Conservation (phyloP, 805 yeast species). For the Lipomyces anomalus region DNA sequence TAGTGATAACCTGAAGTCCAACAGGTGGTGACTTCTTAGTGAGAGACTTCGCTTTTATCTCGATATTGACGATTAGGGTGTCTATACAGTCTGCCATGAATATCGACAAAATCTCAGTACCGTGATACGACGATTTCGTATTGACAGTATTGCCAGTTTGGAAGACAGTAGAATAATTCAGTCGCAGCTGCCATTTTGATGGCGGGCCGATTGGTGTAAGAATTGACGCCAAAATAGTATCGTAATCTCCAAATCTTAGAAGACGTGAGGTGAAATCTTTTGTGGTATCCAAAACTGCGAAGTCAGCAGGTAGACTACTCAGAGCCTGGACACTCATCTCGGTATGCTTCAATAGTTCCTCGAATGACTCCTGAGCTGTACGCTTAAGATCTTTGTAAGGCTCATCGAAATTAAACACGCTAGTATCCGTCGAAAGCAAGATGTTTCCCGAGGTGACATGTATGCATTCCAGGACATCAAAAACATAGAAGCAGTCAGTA, state of each 20-base stretch:
- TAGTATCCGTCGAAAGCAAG: constrained; percentile 25
- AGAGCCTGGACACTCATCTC: constrained; percentile 46
- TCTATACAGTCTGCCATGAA: constrained; percentile 77
- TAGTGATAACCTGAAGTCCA: constrained; percentile 68
- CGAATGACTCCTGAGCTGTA: constrained; percentile 39
- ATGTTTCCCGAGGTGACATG: constrained; percentile 33
- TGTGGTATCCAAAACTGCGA: constrained; percentile 64
- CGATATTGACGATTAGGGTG: constrained; percentile 59
- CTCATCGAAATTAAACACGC: constrained; percentile 14
- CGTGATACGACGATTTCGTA: constrained; percentile 11
- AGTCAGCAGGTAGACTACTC: constrained; percentile 54
- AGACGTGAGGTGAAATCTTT: constrained; percentile 67
- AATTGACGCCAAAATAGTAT: constrained; percentile 22
- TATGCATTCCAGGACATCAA: constrained; percentile 53
- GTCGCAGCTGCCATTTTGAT: constrained; percentile 9
- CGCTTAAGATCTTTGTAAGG: constrained; percentile 24
- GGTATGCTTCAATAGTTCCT: constrained; percentile 52
- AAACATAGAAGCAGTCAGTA: constrained; percentile 48
- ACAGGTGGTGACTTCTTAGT: constrained; percentile 36
- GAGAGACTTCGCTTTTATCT: constrained; percentile 46
- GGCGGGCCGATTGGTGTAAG: constrained; percentile 19
- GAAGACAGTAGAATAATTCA: constrained; percentile 5
- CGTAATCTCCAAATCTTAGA: constrained; percentile 58
- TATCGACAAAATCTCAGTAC: constrained; percentile 46
- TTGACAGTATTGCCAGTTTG: constrained; percentile 3